These are phyloP conservation scores for Tulasnella sp. DNA, from an alignment of 768 basidiomycete species.

Conservation along the genomic window DNA sequence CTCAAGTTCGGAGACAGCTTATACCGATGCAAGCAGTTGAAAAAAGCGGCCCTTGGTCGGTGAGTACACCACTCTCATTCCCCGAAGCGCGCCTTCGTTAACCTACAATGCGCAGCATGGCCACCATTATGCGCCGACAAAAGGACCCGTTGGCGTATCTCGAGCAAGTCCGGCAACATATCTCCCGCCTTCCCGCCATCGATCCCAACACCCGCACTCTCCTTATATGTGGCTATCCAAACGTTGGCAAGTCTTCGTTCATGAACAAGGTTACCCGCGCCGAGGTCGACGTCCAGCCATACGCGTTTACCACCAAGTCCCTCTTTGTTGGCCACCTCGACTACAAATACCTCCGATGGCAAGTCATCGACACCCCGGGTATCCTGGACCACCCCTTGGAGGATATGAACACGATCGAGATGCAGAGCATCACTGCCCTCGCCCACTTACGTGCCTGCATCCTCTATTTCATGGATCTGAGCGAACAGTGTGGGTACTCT, in stretches of 20 bases:
- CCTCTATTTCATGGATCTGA: slow-evolving; percentile 98
- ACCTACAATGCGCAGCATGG: slow-evolving; percentile 69
- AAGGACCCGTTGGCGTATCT: slow-evolving; percentile 98
- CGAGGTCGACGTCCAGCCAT: slow-evolving; percentile 99
- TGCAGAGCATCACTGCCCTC: slow-evolving; percentile 98
- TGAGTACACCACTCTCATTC: slow-evolving; percentile 48
- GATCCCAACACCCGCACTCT: slow-evolving; percentile 98
- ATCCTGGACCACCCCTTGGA: slow-evolving; percentile 97
- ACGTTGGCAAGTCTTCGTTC: slow-evolving; percentile 99
- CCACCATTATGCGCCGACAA: slow-evolving; percentile 97
- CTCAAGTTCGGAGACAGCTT: slow-evolving; percentile 98
- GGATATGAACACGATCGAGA: slow-evolving; percentile 99
- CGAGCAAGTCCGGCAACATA: slow-evolving; percentile 98
- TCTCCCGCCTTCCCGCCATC: slow-evolving; percentile 96
- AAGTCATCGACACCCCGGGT: slow-evolving; percentile 99
- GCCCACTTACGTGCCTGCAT: slow-evolving; percentile 94
- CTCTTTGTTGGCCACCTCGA: slow-evolving; percentile 98
- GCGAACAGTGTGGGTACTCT: slow-evolving; percentile 97
- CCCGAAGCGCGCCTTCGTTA: slow-evolving; percentile 15
- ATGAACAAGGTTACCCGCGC: slow-evolving; percentile 99
- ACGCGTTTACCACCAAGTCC: slow-evolving; percentile 98
- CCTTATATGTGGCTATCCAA: slow-evolving; percentile 97
- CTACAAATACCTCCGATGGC: slow-evolving; percentile 99
- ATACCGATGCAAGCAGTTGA: slow-evolving; percentile 98
- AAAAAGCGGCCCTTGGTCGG: slow-evolving; percentile 96